A percentile compares a stretch with the other conserved stretches of the same genome.
phyloP scores from a whole-genome alignment of 805 yeast genomes.

The Ogataea ganodermae region DNA sequence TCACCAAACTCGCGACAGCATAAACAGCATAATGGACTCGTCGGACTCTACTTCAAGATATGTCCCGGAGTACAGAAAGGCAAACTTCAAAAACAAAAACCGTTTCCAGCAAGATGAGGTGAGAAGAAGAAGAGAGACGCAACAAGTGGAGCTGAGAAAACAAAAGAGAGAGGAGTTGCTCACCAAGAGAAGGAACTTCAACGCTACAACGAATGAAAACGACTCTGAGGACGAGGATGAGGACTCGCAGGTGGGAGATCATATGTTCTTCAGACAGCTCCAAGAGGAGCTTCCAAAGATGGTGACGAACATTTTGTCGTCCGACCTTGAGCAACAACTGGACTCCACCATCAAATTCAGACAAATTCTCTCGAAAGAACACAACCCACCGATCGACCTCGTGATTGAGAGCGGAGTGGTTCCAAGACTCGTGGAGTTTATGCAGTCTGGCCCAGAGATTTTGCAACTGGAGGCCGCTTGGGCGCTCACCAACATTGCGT shows the following conservation, averaged over 20 bases:
- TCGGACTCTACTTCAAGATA: conserved; percentile 73
- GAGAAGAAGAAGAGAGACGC: conserved; percentile 96
- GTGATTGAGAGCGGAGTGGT: conserved; percentile 94
- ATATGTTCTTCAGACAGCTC: conserved; percentile 46
- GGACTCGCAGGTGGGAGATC: conserved; percentile 33
- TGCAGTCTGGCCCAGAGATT: conserved; percentile 79
- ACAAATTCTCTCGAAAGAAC: conserved; percentile 90
- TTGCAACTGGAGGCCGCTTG: conserved; percentile 98
- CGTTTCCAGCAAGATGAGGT: conserved; percentile 94
- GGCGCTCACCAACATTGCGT: conserved; percentile 98
- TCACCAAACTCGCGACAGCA: too few species aligned
- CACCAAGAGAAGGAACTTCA: conserved; percentile 87
- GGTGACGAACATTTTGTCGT: conserved; percentile 77
- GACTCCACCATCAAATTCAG: conserved; percentile 91
- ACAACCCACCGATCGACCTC: conserved; percentile 92
- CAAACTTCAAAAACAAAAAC: conserved; percentile 92
- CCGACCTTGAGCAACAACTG: conserved; percentile 76
- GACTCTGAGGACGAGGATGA: conserved; percentile 58
- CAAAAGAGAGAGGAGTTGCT: conserved; percentile 94
- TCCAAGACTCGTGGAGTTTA: conserved; percentile 83
- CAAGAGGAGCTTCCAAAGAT: conserved; percentile 77
- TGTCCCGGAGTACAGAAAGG: conserved; percentile 96
- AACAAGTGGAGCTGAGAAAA: conserved; percentile 94
- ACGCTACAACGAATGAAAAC: conserved; percentile 43
- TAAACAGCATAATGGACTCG: conserved; percentile 58